Evolutionary conservation across 306 rosid species (phyloP).

Genomic region (Hippophae gyantsensis): DNA sequence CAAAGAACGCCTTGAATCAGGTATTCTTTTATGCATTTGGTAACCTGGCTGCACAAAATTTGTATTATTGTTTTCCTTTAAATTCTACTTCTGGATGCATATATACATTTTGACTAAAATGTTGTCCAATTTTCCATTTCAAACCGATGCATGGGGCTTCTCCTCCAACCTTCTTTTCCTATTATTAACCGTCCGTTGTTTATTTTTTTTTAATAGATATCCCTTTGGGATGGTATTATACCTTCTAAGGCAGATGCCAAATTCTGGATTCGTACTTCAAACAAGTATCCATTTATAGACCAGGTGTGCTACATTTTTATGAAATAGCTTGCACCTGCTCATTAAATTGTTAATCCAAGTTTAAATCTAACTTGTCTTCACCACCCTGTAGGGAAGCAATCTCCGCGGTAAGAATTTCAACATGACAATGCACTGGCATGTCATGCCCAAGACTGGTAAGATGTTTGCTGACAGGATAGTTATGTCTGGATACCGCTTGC

Average conservation of each 20-base stretch:
- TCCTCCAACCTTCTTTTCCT: neutral
- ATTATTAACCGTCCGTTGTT: neutral
- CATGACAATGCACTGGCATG: constrained; percentile 73
- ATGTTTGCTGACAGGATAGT: constrained; percentile 57
- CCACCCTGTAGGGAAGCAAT: constrained; percentile 47
- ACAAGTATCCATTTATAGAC: constrained; percentile 55
- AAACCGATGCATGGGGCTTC: too few relatives aligned
- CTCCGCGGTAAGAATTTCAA: constrained; percentile 58
- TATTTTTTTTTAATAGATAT: constrained; percentile 32
- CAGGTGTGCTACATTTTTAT: constrained; percentile 28
- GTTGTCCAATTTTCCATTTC: too few relatives aligned
- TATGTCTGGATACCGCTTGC: constrained; percentile 47
- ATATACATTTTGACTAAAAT: too few relatives aligned
- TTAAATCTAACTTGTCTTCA: neutral
- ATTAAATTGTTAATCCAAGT: neutral
- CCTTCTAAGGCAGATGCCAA: constrained; percentile 60
- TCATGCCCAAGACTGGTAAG: constrained; percentile 75
- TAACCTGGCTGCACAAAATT: neutral
- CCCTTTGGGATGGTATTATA: constrained; percentile 69
- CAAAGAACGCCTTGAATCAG: constrained; percentile 47
- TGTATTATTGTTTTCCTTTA: neutral
- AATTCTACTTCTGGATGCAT: neutral
- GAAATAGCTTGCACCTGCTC: neutral
- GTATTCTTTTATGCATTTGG: constrained; percentile 10
- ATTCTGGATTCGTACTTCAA: constrained; percentile 59